phyloP scores from a whole-genome alignment of 805 yeast genomes.

The Hanseniaspora taiwanica region DNA sequence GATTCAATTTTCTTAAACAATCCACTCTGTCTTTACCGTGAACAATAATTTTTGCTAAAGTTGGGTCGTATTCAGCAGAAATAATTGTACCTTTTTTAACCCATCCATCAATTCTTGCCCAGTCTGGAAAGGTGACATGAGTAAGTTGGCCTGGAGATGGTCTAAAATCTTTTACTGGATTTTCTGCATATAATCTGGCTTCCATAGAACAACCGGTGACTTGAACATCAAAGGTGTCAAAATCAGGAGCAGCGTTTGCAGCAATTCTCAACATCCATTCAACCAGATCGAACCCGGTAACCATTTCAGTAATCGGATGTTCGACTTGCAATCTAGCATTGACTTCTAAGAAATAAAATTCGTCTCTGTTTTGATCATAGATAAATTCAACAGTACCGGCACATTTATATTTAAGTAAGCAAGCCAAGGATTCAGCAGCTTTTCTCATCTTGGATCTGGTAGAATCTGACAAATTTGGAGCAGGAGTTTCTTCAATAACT shows the following conservation, averaged over 20 bases:
- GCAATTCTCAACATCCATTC: slow-evolving; percentile 96
- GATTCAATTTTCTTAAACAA: slow-evolving; percentile 61
- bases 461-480: slow-evolving; percentile 76
- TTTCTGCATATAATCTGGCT: slow-evolving; percentile 92
- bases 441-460: slow-evolving; percentile 64
- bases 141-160: slow-evolving; percentile 94
- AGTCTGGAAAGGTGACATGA: slow-evolving; percentile 70
- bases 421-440: slow-evolving; percentile 75
- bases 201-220: slow-evolving; percentile 90
- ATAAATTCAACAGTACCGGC: slow-evolving; percentile 98
- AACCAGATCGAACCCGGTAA: slow-evolving; percentile 86
- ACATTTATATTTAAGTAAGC: slow-evolving; percentile 78
- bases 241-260: slow-evolving; percentile 78
- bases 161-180: slow-evolving; percentile 86
- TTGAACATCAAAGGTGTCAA: slow-evolving; percentile 36
- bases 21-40: slow-evolving; percentile 83
- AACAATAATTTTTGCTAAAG: slow-evolving; percentile 90
- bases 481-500: slow-evolving; percentile 94
- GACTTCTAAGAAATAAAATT: slow-evolving; percentile 89
- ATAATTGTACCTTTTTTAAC: slow-evolving; percentile 75
- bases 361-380: slow-evolving; percentile 75
- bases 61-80: slow-evolving; percentile 92
- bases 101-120: slow-evolving; percentile 96
- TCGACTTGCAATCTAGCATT: slow-evolving; percentile 95
- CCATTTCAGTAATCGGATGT: slow-evolving; percentile 93